phyloP scores from a whole-genome alignment of 352 stramenopile species.

The Pythium insidiosum region DNA sequence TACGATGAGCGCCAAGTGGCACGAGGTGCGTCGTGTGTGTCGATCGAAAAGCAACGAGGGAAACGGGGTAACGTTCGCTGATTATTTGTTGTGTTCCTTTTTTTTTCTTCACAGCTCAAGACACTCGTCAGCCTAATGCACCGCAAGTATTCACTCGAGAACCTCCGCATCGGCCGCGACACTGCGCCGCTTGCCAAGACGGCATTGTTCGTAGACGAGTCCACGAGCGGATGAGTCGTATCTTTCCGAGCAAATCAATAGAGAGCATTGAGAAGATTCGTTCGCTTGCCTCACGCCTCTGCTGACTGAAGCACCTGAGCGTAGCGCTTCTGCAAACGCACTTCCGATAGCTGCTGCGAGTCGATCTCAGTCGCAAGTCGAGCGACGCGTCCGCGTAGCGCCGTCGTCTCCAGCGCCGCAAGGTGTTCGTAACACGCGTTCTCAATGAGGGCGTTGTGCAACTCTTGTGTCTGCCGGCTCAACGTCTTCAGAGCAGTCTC shows the following conservation, averaged over 20 bases:
- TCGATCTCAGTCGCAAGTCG: constrained; percentile 71
- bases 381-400: constrained; percentile 52
- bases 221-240: neutral
- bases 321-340: constrained; percentile 75
- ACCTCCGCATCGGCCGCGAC: constrained; percentile 54
- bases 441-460: constrained; percentile 61
- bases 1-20: constrained; percentile 77
- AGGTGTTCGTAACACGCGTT: constrained; percentile 58
- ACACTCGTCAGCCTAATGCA: constrained; percentile 80
- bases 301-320: too few relatives aligned
- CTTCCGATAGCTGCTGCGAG: constrained; percentile 61
- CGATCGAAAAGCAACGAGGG: neutral
- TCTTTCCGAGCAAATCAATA: neutral
- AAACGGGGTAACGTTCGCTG: too few relatives aligned
- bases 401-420: constrained; percentile 36
- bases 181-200: constrained; percentile 29
- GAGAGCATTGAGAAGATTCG: constrained; percentile 6
- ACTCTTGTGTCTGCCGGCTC: constrained; percentile 23
- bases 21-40: constrained; percentile 34
- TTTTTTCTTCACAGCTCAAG: constrained; percentile 35
- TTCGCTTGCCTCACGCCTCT: too few relatives aligned
- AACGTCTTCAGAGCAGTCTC: constrained; percentile 29
- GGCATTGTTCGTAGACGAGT: constrained; percentile 32
- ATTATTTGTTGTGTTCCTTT: neutral
- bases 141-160: constrained; percentile 77